Conservation (phyloP, 2,329 filamentous ascomycete species). For the Pleomassaria siparia region DNA sequence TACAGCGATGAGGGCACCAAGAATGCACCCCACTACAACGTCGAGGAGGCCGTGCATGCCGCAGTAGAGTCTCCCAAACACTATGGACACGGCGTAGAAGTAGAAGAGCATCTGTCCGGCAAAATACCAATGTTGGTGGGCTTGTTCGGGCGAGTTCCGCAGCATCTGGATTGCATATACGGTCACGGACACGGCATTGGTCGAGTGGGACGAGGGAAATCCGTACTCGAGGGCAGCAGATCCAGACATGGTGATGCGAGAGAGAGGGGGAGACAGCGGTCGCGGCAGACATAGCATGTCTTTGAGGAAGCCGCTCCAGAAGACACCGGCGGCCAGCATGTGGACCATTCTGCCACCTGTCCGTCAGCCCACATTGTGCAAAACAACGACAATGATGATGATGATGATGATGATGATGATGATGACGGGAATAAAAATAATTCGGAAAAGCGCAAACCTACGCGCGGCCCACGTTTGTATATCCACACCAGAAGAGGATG, state of each 20-base stretch:
- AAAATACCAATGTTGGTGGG: conserved; percentile 61
- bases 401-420: too few species aligned
- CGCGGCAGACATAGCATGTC: conserved; percentile 91
- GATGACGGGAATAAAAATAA: too few species aligned
- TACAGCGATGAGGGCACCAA: conserved; percentile 68
- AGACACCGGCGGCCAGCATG: conserved; percentile 68
- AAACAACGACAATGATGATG: too few species aligned
- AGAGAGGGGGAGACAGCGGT: conserved; percentile 85
- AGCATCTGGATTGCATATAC: conserved; percentile 78
- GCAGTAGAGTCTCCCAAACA: conserved; percentile 90
- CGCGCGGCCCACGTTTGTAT: conserved; percentile 82
- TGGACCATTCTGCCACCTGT: conserved; percentile 44
- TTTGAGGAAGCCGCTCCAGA: conserved; percentile 83
- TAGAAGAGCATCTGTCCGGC: conserved; percentile 71
- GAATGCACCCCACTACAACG: conserved; percentile 74
- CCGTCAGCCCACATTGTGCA: conserved; percentile 17
- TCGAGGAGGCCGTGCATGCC: conserved; percentile 98
- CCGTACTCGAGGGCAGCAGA: conserved; percentile 95
- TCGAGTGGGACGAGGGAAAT: conserved; percentile 95
- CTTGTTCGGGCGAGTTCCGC: conserved; percentile 63
- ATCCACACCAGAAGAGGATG: conserved; percentile 95
- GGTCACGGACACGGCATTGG: conserved; percentile 93
- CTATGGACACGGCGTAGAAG: conserved; percentile 85
- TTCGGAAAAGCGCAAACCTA: conserved; percentile 51
- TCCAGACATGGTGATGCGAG: conserved; percentile 96